Evolutionary conservation across 257 asterid genomes (phyloP).

Genomic region (Petunia secreta): DNA sequence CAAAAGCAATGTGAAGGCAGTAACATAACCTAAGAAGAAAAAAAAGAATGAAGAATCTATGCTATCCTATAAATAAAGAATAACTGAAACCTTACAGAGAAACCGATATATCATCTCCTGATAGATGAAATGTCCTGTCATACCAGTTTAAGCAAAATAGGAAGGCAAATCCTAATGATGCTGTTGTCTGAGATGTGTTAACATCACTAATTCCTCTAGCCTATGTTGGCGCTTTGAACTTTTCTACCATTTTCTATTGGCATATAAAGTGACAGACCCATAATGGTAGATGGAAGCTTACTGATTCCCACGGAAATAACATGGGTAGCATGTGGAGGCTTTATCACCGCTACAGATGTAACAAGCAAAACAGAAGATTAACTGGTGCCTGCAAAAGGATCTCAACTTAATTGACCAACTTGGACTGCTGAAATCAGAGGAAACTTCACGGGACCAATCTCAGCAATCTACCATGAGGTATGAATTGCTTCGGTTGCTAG

Average conservation of each 20-base stretch:
- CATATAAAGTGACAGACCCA: not conserved
- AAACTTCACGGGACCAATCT: not conserved
- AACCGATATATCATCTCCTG: slow-evolving; percentile 4
- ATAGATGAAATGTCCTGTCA: not conserved
- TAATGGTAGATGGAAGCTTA: not conserved
- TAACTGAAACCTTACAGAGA: slow-evolving; percentile 2
- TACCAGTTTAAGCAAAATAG: not conserved
- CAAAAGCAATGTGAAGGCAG: slow-evolving; percentile 14
- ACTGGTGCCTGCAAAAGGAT: slow-evolving; percentile 12
- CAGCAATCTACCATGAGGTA: slow-evolving; percentile 31
- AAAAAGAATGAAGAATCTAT: not conserved
- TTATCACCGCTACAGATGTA: not conserved
- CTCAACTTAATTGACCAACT: not conserved
- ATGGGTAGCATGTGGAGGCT: not conserved
- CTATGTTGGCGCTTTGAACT: not conserved
- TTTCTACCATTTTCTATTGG: not conserved
- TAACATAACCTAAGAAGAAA: slow-evolving; percentile 1
- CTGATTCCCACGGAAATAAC: not conserved
- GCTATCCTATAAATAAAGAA: not conserved
- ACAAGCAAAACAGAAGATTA: not conserved
- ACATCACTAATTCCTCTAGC: not conserved
- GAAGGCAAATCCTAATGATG: not conserved
- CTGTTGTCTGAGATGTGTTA: not conserved
- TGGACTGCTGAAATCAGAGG: slow-evolving; percentile 6
- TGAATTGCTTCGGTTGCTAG: slow-evolving; percentile 39